Percentiles rank a stretch among this genome's conserved stretches.
Evolutionary conservation across 257 asterid species (phyloP).

Genomic region (Fraxinus quadrangulata): DNA sequence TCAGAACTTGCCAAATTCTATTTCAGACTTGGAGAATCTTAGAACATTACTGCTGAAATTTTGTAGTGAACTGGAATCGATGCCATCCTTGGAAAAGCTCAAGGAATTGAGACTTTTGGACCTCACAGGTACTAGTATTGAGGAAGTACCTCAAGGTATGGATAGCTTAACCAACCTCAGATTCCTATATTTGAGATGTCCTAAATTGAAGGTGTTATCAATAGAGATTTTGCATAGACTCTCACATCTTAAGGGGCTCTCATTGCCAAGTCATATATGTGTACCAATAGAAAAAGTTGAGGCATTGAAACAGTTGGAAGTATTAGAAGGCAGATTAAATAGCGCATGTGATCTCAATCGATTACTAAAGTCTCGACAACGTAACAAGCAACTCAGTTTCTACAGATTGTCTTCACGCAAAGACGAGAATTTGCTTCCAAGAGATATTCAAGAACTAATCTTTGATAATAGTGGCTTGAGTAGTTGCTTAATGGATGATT

Average conservation of each 20-base stretch:
- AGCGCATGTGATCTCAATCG: slow-evolving; percentile 16
- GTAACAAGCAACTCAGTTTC: too few relatives aligned
- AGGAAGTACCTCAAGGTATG: neutral
- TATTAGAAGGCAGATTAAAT: slow-evolving; percentile 19
- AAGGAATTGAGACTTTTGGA: slow-evolving; percentile 18
- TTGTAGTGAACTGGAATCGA: neutral
- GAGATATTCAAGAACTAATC: neutral
- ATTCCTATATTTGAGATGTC: slow-evolving; percentile 24
- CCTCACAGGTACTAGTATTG: neutral
- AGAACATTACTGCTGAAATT: slow-evolving; percentile 8
- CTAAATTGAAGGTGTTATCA: slow-evolving; percentile 8
- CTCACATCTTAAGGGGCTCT: neutral
- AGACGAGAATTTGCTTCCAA: too few relatives aligned
- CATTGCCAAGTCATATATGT: slow-evolving; percentile 12
- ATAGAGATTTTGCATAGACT: slow-evolving; percentile 18
- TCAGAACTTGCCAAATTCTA: neutral
- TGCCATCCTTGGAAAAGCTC: slow-evolving; percentile 27
- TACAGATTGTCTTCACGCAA: too few relatives aligned
- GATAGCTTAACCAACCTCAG: slow-evolving; percentile 27
- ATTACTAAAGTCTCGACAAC: slow-evolving; percentile 26
- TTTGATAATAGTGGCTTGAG: neutral
- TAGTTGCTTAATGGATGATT: too few relatives aligned
- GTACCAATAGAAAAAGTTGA: slow-evolving; percentile 27
- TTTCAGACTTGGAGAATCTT: slow-evolving; percentile 23
- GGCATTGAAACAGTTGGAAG: slow-evolving; percentile 22